A percentile compares a stretch with the other conserved stretches of the same genome.
Conservation (phyloP, 345 rosid species). For the Salix dunnii region DNA sequence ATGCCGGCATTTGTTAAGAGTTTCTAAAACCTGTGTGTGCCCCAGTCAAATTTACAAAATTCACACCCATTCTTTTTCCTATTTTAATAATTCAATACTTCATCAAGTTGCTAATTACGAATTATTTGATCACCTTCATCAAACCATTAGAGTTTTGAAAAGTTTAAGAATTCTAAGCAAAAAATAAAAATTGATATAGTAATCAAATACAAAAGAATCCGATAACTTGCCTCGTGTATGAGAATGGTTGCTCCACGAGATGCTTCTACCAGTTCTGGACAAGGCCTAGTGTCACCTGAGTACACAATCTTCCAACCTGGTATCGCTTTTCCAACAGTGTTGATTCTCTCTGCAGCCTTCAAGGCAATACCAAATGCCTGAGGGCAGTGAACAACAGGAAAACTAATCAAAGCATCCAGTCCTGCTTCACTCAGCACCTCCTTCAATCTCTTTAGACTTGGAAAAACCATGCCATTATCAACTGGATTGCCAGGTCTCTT, state of each 20-base stretch:
- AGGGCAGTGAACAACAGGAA: slow-evolving; percentile 94
- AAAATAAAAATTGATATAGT: not conserved
- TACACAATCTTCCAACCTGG: slow-evolving; percentile 95
- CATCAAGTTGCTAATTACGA: not conserved
- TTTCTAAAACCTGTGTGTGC: too few species aligned
- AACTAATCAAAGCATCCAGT: slow-evolving; percentile 61
- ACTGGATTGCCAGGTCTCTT: slow-evolving; percentile 48
- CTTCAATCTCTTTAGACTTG: slow-evolving; percentile 49
- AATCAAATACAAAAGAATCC: not conserved
- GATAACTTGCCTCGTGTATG: slow-evolving; percentile 71
- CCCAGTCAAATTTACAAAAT: too few species aligned
- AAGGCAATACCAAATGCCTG: slow-evolving; percentile 76
- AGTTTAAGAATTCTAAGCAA: not conserved
- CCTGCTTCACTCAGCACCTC: slow-evolving; percentile 59
- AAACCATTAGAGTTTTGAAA: not conserved
- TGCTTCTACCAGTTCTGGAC: slow-evolving; percentile 66
- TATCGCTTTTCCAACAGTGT: slow-evolving; percentile 57
- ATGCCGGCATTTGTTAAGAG: too few species aligned
- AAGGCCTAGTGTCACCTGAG: slow-evolving; percentile 96
- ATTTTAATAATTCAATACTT: not conserved
- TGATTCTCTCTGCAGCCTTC: slow-evolving; percentile 67
- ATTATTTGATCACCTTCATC: not conserved
- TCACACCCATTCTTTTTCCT: not conserved
- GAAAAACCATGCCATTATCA: slow-evolving; percentile 40
- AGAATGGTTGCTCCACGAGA: slow-evolving; percentile 79